Evolutionary conservation across 1,139 yeast species (phyloP).

Genomic region (Yarrowia galli): DNA sequence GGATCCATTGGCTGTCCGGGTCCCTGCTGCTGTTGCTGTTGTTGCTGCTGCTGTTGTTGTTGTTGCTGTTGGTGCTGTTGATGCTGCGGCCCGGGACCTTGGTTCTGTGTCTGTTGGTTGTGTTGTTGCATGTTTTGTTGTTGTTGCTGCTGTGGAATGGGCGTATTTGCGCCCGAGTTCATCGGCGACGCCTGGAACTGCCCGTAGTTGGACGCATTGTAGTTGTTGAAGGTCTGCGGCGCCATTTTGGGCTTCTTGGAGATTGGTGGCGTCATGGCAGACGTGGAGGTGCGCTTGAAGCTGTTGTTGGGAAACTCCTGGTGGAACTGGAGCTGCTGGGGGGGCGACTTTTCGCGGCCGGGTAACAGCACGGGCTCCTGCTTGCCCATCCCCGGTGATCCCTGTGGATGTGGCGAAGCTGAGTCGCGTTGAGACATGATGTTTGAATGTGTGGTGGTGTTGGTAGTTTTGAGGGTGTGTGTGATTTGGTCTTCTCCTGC

Average conservation of each 20-base stretch:
- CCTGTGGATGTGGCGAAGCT: slow-evolving; percentile 35
- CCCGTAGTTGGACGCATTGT: slow-evolving; percentile 33
- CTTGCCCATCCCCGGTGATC: slow-evolving; percentile 18
- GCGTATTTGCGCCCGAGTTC: slow-evolving; percentile 24
- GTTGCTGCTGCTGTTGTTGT: background rate
- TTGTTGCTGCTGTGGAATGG: background rate
- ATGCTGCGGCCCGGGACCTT: background rate
- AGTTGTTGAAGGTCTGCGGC: slow-evolving; percentile 39
- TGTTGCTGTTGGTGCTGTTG: background rate
- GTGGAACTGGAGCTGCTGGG: slow-evolving; percentile 33
- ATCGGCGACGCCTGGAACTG: slow-evolving; percentile 40
- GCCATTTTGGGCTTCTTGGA: slow-evolving; percentile 41
- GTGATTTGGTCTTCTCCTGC: slow-evolving; percentile 9
- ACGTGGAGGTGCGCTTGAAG: slow-evolving; percentile 44
- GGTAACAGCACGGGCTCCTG: slow-evolving; percentile 29
- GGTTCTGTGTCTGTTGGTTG: background rate
- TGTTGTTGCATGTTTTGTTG: background rate
- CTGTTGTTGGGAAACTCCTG: slow-evolving; percentile 37
- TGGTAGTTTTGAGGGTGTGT: no score
- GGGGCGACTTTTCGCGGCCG: slow-evolving; percentile 35
- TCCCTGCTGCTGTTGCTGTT: background rate
- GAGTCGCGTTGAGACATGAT: slow-evolving; percentile 36
- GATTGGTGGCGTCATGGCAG: slow-evolving; percentile 41
- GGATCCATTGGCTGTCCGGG: slow-evolving; percentile 61
- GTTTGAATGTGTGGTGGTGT: background rate